These are phyloP conservation scores for Thalassiosira oceanica DNA, from an alignment of 352 stramenopile species.

Conservation along the genomic window DNA sequence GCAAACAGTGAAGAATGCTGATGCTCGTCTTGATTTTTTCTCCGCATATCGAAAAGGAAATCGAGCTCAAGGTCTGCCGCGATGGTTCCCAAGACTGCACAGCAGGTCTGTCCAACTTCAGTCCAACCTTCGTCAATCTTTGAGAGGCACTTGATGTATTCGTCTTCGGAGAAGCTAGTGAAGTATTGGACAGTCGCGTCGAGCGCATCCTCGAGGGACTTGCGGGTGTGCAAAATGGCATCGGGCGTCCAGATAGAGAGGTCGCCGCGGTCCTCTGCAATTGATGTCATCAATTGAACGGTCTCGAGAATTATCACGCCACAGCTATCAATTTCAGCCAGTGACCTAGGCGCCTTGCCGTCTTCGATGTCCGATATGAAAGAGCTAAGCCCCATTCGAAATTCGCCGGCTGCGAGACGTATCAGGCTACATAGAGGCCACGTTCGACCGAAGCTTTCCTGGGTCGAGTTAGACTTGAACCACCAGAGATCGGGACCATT, in stretches of 20 bases:
- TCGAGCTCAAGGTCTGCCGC: conserved; percentile 37
- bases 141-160: conserved; percentile 1
- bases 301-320: conserved; percentile 26
- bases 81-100: conserved; percentile 29
- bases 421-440: conserved; percentile 42
- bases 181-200: conserved; percentile 41
- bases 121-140: not conserved
- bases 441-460: conserved; percentile 14
- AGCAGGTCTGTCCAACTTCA: conserved; percentile 30
- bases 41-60: too few relatives aligned
- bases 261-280: conserved; percentile 20
- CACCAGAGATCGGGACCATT: conserved; percentile 13
- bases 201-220: conserved; percentile 47
- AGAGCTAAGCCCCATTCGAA: conserved; percentile 26
- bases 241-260: conserved; percentile 18
- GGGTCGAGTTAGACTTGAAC: conserved; percentile 15
- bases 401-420: conserved; percentile 42
- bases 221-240: conserved; percentile 42
- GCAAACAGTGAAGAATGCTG: too few relatives aligned
- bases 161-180: not conserved
- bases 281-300: conserved; percentile 36
- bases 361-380: conserved; percentile 25
- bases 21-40: too few relatives aligned
- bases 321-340: conserved; percentile 17
- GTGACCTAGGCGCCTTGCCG: not conserved